Conservation (phyloP, 371 early-diverging fungal genomes). For the Dentiscutata heterogama region DNA sequence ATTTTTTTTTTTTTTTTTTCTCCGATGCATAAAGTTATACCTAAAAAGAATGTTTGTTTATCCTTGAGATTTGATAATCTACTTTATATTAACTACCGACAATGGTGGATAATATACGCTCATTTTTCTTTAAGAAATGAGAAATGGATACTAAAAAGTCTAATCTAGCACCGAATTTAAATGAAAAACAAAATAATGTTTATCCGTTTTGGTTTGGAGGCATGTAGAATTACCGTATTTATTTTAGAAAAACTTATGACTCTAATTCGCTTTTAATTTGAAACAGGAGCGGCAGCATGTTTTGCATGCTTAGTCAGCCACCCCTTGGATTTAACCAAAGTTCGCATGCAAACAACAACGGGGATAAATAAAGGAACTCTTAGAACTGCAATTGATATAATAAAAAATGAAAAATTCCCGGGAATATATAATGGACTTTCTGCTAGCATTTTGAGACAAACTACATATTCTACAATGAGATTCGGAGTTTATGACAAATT, state of each 20-base stretch:
- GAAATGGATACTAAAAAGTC: too few species aligned
- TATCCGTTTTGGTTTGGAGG: constrained; percentile 51
- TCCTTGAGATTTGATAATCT: too few species aligned
- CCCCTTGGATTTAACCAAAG: constrained; percentile 89
- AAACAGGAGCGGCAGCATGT: constrained; percentile 44
- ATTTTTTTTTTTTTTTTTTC: not conserved
- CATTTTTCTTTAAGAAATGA: too few species aligned
- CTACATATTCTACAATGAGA: constrained; percentile 83
- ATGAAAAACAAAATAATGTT: not conserved
- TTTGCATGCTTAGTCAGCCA: constrained; percentile 60
- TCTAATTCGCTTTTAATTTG: not conserved
- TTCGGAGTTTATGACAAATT: constrained; percentile 81
- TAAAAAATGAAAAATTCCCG: constrained; percentile 61
- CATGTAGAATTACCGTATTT: not conserved
- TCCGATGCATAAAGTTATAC: too few species aligned
- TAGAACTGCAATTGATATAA: constrained; percentile 62
- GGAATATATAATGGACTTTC: constrained; percentile 78
- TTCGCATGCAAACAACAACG: constrained; percentile 82
- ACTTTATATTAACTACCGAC: too few species aligned
- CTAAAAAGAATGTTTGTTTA: too few species aligned
- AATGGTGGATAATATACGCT: too few species aligned
- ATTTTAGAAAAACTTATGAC: not conserved
- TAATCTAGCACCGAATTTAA: too few species aligned
- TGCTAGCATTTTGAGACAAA: constrained; percentile 79
- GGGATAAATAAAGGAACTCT: constrained; percentile 64